Conservation (phyloP, 768 basidiomycete species). For the Suillus ampliporus region DNA sequence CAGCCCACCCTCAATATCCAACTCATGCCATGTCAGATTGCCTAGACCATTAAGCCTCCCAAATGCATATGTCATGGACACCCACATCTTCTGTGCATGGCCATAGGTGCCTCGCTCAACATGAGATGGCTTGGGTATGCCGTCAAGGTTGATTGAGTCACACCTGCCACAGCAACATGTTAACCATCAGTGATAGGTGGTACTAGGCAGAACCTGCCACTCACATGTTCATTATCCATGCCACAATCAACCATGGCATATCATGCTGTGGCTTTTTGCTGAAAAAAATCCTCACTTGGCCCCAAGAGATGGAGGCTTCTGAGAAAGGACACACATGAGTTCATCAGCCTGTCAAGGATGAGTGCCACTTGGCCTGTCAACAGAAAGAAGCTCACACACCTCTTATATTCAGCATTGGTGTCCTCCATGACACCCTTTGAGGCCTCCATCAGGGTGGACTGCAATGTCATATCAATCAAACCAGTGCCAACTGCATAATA, state of each 20-base stretch:
- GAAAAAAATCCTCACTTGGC: too few species aligned
- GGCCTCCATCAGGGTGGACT: constrained; percentile 24
- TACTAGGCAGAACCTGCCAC: too few species aligned
- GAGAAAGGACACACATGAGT: too few species aligned
- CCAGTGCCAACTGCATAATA: too few species aligned
- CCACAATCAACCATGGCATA: constrained; percentile 28
- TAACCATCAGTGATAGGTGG: too few species aligned
- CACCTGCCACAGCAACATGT: too few species aligned
- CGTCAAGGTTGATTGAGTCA: constrained; percentile 33
- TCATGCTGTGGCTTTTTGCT: constrained; percentile 20
- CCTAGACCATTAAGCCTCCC: constrained; percentile 31
- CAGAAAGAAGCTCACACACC: constrained; percentile 31
- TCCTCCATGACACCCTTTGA: constrained; percentile 40
- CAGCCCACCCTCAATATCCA: constrained; percentile 22
- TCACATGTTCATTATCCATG: constrained; percentile 36
- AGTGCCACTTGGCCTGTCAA: constrained; percentile 20
- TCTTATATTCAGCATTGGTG: constrained; percentile 35
- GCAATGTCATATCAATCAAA: constrained; percentile 19
- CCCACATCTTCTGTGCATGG: constrained; percentile 45
- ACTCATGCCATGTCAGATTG: constrained; percentile 35
- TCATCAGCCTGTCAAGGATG: too few species aligned
- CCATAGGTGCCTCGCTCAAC: constrained; percentile 26
- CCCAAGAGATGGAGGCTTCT: too few species aligned
- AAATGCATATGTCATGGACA: constrained; percentile 38
- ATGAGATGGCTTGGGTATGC: constrained; percentile 20